These are phyloP conservation scores for Malus hybrid DNA, from an alignment of 331 rosid species.

Conservation along the genomic window DNA sequence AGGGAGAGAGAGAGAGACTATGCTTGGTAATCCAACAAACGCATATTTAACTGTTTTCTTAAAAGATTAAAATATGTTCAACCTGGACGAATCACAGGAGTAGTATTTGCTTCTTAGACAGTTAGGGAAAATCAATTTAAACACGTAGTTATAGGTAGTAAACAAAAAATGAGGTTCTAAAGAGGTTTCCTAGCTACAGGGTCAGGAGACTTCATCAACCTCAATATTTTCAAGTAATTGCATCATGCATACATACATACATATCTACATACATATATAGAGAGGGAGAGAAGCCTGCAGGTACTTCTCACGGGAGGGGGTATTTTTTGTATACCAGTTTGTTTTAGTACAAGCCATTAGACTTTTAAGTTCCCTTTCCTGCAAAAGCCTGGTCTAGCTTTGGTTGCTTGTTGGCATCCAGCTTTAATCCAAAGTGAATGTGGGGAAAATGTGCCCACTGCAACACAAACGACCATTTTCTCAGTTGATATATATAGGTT, in stretches of 20 bases:
- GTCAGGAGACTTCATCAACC: conserved; percentile 35
- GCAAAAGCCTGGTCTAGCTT: conserved; percentile 49
- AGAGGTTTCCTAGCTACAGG: conserved; percentile 14
- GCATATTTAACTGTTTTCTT: neutral
- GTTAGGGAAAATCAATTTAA: neutral
- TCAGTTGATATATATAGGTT: too few species aligned
- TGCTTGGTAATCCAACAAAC: neutral
- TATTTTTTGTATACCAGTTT: conserved; percentile 10
- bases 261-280: neutral
- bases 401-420: conserved; percentile 74
- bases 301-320: conserved; percentile 11
- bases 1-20: neutral
- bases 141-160: neutral
- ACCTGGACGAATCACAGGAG: conserved; percentile 38
- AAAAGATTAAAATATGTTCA: conserved; percentile 17
- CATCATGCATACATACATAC: neutral
- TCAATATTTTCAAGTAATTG: conserved; percentile 11
- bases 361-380: conserved; percentile 44
- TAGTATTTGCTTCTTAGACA: conserved; percentile 20
- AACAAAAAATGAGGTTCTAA: conserved; percentile 19
- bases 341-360: conserved; percentile 50
- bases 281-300: conserved; percentile 13
- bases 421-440: conserved; percentile 88
- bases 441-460: conserved; percentile 99
- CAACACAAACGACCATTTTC: neutral